Percentiles rank a stretch among this genome's conserved stretches.
Evolutionary conservation across 176 grass and related monocot species (phyloP).

Genomic region (Oryza nivara): DNA sequence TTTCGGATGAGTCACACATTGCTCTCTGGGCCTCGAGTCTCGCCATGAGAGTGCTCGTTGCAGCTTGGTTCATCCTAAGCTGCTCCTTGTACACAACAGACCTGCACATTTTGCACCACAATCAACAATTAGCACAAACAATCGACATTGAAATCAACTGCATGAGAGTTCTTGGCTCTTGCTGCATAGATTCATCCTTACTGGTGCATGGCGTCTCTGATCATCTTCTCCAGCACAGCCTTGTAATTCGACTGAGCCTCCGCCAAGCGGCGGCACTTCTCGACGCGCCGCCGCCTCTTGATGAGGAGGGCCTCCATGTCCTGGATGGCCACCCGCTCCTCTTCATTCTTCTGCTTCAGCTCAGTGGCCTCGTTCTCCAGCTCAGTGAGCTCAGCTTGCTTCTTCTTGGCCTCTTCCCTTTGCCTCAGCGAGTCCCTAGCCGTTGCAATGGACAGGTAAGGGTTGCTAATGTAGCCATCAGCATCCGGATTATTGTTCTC

Average conservation of each 20-base stretch:
- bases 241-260: slow-evolving; percentile 94
- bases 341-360: slow-evolving; percentile 71
- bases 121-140: slow-evolving; percentile 3
- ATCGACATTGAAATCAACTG: not conserved
- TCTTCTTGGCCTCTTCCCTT: slow-evolving; percentile 80
- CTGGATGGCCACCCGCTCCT: slow-evolving; percentile 65
- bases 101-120: slow-evolving; percentile 56
- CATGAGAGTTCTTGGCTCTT: not conserved
- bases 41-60: slow-evolving; percentile 80
- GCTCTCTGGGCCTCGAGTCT: slow-evolving; percentile 89
- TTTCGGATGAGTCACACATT: slow-evolving; percentile 86
- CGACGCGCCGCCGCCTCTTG: slow-evolving; percentile 64
- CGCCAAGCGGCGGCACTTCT: slow-evolving; percentile 75
- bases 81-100: slow-evolving; percentile 96
- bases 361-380: slow-evolving; percentile 66
- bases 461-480: slow-evolving; percentile 59
- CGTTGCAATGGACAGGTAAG: slow-evolving; percentile 79
- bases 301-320: slow-evolving; percentile 75
- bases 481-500: slow-evolving; percentile 72
- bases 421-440: slow-evolving; percentile 92
- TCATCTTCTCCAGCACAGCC: slow-evolving; percentile 95
- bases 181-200: slow-evolving; percentile 47
- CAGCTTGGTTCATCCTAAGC: slow-evolving; percentile 83
- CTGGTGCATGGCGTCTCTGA: slow-evolving; percentile 98
- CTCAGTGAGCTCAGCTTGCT: slow-evolving; percentile 68